phyloP scores from a whole-genome alignment of 352 stramenopile species.

The Poterioochromonas sp. region DNA sequence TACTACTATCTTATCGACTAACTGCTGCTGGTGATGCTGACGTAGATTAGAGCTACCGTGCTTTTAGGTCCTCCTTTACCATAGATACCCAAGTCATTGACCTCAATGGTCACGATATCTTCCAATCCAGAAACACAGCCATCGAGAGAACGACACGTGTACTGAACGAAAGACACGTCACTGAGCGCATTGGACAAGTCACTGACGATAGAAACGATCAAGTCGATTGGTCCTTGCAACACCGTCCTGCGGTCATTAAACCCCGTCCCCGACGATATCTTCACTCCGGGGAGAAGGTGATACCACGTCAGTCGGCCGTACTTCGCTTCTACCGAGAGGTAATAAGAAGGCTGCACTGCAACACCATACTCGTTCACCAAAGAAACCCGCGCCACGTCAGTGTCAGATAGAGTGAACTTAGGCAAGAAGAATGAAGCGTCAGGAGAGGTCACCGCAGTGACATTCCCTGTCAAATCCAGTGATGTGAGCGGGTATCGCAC shows the following conservation, averaged over 20 bases:
- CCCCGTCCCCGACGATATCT: constrained; percentile 36
- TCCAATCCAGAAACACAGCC: not conserved
- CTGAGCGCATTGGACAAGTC: not conserved
- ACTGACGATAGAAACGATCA: not conserved
- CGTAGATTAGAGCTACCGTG: not conserved
- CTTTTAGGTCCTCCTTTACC: not conserved
- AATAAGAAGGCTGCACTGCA: constrained; percentile 38
- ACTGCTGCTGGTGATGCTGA: not conserved
- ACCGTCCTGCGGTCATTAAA: constrained; percentile 32
- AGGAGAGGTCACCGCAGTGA: constrained; percentile 1
- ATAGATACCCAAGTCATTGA: constrained; percentile 9
- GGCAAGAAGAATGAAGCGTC: constrained; percentile 5
- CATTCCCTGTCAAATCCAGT: not conserved
- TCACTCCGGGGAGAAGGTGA: constrained; percentile 25
- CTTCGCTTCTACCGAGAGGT: constrained; percentile 26
- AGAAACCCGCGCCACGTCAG: constrained; percentile 37
- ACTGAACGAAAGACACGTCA: too few relatives aligned
- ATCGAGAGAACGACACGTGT: not conserved
- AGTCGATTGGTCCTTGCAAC: constrained; percentile 38
- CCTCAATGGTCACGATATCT: not conserved
- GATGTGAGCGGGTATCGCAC: not conserved
- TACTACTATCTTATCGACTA: too few relatives aligned
- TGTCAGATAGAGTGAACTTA: constrained; percentile 37
- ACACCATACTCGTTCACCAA: constrained; percentile 38
- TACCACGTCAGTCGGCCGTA: constrained; percentile 32